Conservation (phyloP, 2,329 filamentous ascomycete genomes). For the Ceratocystis variospora region DNA sequence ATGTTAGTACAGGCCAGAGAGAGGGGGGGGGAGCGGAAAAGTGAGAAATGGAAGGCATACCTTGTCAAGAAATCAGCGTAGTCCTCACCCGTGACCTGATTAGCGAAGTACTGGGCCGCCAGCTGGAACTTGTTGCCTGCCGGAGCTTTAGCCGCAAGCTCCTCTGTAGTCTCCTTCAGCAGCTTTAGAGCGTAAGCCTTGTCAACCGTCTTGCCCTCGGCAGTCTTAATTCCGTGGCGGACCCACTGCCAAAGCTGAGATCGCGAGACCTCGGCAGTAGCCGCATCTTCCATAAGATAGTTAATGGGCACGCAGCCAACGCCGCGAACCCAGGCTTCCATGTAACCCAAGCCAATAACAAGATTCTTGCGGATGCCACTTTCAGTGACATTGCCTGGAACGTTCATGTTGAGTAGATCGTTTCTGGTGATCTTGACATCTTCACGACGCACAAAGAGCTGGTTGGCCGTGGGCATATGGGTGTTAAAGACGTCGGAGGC, state of each 20-base stretch:
- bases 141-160: conserved; percentile 57
- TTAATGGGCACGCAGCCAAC: conserved; percentile 96
- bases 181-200: conserved; percentile 81
- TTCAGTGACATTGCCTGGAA: conserved; percentile 82
- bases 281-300: conserved; percentile 96
- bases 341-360: conserved; percentile 91
- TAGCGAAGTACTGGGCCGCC: conserved; percentile 81
- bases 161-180: conserved; percentile 70
- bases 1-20: conserved; percentile 18
- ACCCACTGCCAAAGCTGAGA: conserved; percentile 97
- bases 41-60: conserved; percentile 35
- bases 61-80: conserved; percentile 90
- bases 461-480: conserved; percentile 97
- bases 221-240: conserved; percentile 55
- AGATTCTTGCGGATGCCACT: conserved; percentile 95
- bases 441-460: conserved; percentile 79
- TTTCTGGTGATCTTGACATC: conserved; percentile 76
- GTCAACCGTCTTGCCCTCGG: conserved; percentile 83
- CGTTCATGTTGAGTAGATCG: conserved; percentile 95
- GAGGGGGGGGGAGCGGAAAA: neutral
- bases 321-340: conserved; percentile 95
- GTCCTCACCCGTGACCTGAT: conserved; percentile 90
- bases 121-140: conserved; percentile 86
- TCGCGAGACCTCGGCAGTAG: conserved; percentile 88
- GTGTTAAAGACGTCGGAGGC: conserved; percentile 92